Conservation (phyloP, 139 green algal species). For the Chlorella sp. region DNA sequence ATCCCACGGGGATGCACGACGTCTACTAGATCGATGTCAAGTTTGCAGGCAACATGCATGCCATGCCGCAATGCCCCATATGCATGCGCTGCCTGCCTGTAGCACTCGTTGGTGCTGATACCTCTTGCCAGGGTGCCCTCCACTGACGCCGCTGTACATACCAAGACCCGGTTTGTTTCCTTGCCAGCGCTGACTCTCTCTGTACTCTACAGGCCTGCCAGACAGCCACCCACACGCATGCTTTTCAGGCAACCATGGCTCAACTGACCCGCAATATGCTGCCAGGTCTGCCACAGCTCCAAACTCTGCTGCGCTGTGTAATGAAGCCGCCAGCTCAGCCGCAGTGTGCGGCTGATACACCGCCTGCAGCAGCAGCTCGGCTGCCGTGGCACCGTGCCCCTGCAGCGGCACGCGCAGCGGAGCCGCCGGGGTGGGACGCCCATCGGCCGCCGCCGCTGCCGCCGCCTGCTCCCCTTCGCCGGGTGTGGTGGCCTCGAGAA, state of each 20-base stretch:
- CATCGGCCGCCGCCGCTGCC: not conserved
- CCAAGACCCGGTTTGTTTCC: too few relatives aligned
- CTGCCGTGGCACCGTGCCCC: not conserved
- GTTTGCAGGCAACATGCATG: too few relatives aligned
- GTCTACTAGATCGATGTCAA: too few relatives aligned
- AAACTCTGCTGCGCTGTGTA: not conserved
- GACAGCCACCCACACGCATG: too few relatives aligned
- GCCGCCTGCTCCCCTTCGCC: not conserved
- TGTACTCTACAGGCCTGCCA: too few relatives aligned
- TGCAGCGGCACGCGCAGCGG: conserved; percentile 2
- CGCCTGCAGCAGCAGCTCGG: not conserved
- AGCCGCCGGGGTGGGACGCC: not conserved
- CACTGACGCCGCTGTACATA: too few relatives aligned
- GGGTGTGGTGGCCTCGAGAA: not conserved
- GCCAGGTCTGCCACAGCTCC: conserved; percentile 13
- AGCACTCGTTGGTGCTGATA: too few relatives aligned
- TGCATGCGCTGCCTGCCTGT: too few relatives aligned
- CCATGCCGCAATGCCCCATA: too few relatives aligned
- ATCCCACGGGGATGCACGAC: too few relatives aligned
- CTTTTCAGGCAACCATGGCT: not conserved
- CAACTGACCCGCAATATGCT: not conserved
- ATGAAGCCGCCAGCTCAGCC: not conserved
- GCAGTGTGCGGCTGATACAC: conserved; percentile 1
- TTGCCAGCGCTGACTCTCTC: too few relatives aligned
- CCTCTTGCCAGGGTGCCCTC: too few relatives aligned